Evolutionary conservation across 495 filamentous ascomycete genomes (phyloP).

Genomic region (Penicillium canescens): DNA sequence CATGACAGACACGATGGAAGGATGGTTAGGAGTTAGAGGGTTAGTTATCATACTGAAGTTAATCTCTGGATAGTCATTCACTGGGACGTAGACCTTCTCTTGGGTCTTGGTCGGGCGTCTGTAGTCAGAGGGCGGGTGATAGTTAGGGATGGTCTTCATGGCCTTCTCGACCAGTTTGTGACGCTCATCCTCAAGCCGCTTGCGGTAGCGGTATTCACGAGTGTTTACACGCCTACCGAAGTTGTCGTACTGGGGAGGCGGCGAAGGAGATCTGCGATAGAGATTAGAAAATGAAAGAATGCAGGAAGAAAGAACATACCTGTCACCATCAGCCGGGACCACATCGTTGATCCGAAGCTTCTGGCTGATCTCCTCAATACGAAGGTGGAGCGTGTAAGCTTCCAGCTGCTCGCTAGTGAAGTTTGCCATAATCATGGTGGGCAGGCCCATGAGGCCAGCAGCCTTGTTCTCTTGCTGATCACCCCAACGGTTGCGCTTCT

Average conservation of each 20-base stretch:
- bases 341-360: constrained; percentile 98
- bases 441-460: constrained; percentile 94
- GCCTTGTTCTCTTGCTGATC: constrained; percentile 96
- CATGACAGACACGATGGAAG: constrained; percentile 49
- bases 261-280: constrained; percentile 79
- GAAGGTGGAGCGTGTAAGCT: constrained; percentile 90
- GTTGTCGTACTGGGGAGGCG: constrained; percentile 96
- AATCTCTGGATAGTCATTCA: constrained; percentile 99
- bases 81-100: constrained; percentile 99
- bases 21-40: constrained; percentile 84
- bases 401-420: constrained; percentile 98
- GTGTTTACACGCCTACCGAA: constrained; percentile 98
- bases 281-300: constrained; percentile 2
- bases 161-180: constrained; percentile 98
- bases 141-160: constrained; percentile 98
- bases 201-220: constrained; percentile 94
- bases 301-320: constrained; percentile 55
- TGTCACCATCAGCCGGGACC: constrained; percentile 89
- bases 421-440: constrained; percentile 90
- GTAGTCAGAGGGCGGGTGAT: constrained; percentile 95
- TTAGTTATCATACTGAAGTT: constrained; percentile 99
- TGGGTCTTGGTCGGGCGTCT: constrained; percentile 98
- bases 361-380: constrained; percentile 98
- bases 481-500: constrained; percentile 98
- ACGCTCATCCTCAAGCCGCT: constrained; percentile 95